Percentiles rank a stretch among this genome's conserved stretches.
Conservation (phyloP, 2,329 filamentous ascomycete genomes). For the Arthrobotrys sphaeroides region DNA sequence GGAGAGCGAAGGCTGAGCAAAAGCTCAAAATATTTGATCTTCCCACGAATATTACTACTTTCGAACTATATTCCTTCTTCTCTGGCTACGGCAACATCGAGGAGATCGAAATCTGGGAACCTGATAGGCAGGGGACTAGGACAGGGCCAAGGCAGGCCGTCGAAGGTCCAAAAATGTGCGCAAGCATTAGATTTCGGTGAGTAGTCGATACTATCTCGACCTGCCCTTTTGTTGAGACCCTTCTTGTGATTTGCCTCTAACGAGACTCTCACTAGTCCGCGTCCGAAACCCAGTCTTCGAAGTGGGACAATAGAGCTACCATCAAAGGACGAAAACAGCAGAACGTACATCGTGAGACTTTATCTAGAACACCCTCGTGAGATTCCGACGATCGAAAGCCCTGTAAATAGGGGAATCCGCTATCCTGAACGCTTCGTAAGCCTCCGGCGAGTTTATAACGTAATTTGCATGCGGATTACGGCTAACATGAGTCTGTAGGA, state of each 20-base stretch:
- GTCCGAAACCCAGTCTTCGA: slow-evolving; percentile 61
- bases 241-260: slow-evolving; percentile 42
- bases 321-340: slow-evolving; percentile 25
- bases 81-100: neutral
- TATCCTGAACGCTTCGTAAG: slow-evolving; percentile 54
- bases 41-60: slow-evolving; percentile 10
- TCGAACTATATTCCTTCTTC: slow-evolving; percentile 22
- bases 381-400: slow-evolving; percentile 38
- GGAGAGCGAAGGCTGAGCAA: slow-evolving; percentile 6
- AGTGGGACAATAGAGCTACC: slow-evolving; percentile 13
- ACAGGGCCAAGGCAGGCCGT: neutral
- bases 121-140: neutral
- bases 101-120: slow-evolving; percentile 27
- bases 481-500: slow-evolving; percentile 58
- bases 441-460: neutral
- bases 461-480: neutral
- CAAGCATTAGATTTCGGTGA: slow-evolving; percentile 34
- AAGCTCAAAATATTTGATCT: slow-evolving; percentile 20
- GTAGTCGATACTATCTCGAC: neutral
- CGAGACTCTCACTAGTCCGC: slow-evolving; percentile 61
- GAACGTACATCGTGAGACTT: slow-evolving; percentile 58
- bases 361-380: slow-evolving; percentile 55
- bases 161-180: neutral
- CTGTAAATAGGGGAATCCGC: slow-evolving; percentile 58
- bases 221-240: neutral